These are phyloP conservation scores for Ceratobasidium sp. DNA, from an alignment of 1,284 basidiomycete species.

Conservation along the genomic window DNA sequence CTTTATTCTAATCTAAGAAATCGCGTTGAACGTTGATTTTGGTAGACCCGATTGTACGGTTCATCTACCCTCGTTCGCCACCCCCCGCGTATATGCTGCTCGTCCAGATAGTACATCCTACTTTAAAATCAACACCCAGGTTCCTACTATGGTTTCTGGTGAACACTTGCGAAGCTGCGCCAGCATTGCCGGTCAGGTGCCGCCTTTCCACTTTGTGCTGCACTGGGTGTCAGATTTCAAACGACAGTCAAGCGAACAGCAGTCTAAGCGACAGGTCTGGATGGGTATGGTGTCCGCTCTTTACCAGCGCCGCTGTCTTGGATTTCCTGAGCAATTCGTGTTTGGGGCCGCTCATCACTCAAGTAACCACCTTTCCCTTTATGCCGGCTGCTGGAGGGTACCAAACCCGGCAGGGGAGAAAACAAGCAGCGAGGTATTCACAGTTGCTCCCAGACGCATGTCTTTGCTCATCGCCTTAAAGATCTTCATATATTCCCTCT, in stretches of 20 bases:
- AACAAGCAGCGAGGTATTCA: not conserved
- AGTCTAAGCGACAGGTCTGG: not conserved
- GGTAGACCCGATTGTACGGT: not conserved
- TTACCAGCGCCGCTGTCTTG: slow-evolving; percentile 3
- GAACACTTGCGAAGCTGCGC: not conserved
- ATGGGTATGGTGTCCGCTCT: slow-evolving; percentile 12
- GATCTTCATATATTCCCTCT: not conserved
- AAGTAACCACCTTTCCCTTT: not conserved
- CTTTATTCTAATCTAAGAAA: not conserved
- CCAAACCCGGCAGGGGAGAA: not conserved
- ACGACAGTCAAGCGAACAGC: not conserved
- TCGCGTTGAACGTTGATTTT: not conserved
- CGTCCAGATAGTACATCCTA: not conserved
- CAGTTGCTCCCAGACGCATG: not conserved
- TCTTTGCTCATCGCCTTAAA: not conserved
- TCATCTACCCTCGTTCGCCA: not conserved
- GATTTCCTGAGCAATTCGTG: not conserved
- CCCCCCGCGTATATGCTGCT: not conserved
- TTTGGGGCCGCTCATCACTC: slow-evolving; percentile 12
- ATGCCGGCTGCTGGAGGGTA: not conserved
- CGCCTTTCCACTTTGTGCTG: not conserved
- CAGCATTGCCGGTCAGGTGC: not conserved
- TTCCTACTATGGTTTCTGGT: not conserved
- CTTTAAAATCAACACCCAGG: not conserved
- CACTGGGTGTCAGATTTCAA: slow-evolving; percentile 21